These are phyloP conservation scores for Irpex sp. DNA, from an alignment of 1,284 basidiomycete genomes.

Conservation along the genomic window DNA sequence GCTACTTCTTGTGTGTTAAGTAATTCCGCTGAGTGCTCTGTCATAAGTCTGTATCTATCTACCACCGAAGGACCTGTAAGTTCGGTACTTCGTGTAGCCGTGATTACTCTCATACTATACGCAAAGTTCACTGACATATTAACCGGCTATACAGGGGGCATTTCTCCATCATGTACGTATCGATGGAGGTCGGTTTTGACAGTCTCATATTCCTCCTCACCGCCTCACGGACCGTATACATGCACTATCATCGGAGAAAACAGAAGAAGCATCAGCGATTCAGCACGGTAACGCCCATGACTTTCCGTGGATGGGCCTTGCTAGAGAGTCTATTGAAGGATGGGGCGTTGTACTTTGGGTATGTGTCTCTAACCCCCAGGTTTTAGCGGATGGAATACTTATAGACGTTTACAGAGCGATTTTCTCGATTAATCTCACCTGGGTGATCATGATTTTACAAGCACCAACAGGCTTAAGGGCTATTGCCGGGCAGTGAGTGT, in stretches of 20 bases:
- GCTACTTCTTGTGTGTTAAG: not conserved
- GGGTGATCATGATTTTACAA: not conserved
- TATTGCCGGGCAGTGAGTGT: not conserved
- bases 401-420: not conserved
- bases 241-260: not conserved
- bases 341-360: not conserved
- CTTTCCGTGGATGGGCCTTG: not conserved
- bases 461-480: not conserved
- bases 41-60: not conserved
- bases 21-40: not conserved
- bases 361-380: not conserved
- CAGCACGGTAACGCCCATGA: not conserved
- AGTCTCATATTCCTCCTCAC: not conserved
- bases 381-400: not conserved
- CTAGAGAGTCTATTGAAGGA: not conserved
- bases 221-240: not conserved
- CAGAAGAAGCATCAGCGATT: not conserved
- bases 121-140: not conserved
- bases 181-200: constrained; percentile 2
- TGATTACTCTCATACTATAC: too few relatives aligned
- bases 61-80: not conserved
- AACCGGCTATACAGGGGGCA: not conserved
- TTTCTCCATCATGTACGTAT: constrained; percentile 3
- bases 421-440: not conserved
- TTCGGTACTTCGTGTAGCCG: not conserved